Conservation (phyloP, 2,329 filamentous ascomycete species). For the Teratosphaeria pseudoeucalypti region DNA sequence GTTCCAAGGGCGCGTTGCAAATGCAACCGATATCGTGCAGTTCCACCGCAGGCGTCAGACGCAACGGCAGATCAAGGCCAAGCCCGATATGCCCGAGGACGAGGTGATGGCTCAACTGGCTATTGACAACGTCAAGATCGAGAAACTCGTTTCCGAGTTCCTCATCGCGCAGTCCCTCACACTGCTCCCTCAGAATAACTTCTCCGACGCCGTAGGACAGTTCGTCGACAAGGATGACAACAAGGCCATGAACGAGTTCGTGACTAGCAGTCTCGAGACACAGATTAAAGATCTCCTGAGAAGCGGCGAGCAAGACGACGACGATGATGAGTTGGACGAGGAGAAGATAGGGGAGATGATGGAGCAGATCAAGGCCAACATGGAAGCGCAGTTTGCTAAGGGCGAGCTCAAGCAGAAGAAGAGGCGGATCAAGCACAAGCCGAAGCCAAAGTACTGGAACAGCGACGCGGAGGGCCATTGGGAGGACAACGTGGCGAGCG, state of each 20-base stretch:
- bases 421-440: constrained; percentile 38
- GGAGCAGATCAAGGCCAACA: constrained; percentile 43
- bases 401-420: constrained; percentile 49
- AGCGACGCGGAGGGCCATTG: constrained; percentile 80
- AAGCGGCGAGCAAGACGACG: constrained; percentile 46
- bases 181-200: constrained; percentile 83
- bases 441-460: constrained; percentile 74
- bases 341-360: constrained; percentile 58
- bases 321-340: constrained; percentile 59
- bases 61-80: constrained; percentile 38
- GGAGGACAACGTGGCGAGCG: constrained; percentile 65
- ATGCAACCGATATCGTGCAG: constrained; percentile 84
- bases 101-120: constrained; percentile 48
- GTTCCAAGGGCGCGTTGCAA: constrained; percentile 83
- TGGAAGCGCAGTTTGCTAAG: constrained; percentile 62
- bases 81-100: constrained; percentile 52
- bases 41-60: constrained; percentile 78
- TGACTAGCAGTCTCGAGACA: constrained; percentile 32
- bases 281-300: constrained; percentile 42
- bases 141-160: constrained; percentile 79
- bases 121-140: constrained; percentile 72
- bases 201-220: constrained; percentile 83
- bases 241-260: constrained; percentile 59
- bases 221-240: constrained; percentile 96
- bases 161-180: constrained; percentile 79